A percentile compares a stretch with the other conserved stretches of the same genome.
These are phyloP conservation scores for Caloboletus inedulis DNA, from an alignment of 1,284 basidiomycete genomes.

Conservation along the genomic window DNA sequence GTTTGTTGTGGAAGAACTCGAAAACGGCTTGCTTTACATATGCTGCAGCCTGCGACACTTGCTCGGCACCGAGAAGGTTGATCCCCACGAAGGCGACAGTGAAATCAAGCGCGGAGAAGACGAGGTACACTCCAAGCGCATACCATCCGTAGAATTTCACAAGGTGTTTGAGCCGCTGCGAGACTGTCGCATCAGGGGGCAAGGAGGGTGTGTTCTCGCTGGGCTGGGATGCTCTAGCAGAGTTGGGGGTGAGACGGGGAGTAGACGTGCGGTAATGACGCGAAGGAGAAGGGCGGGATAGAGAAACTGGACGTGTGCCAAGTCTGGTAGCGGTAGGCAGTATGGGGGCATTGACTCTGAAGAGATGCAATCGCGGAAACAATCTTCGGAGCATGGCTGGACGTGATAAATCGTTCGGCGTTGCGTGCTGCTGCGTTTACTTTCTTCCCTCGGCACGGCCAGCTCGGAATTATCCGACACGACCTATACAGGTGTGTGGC, in stretches of 20 bases:
- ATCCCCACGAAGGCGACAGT: slow-evolving; percentile 79
- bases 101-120: slow-evolving; percentile 75
- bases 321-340: slow-evolving; percentile 41
- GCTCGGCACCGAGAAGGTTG: slow-evolving; percentile 87
- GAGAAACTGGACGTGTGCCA: slow-evolving; percentile 16
- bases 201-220: slow-evolving; percentile 5
- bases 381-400: slow-evolving; percentile 23
- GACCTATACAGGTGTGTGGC: slow-evolving; percentile 28
- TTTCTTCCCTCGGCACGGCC: not conserved
- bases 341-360: slow-evolving; percentile 39
- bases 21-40: slow-evolving; percentile 52
- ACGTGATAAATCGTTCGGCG: not conserved
- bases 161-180: slow-evolving; percentile 79
- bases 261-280: slow-evolving; percentile 52
- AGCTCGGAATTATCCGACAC: slow-evolving; percentile 15
- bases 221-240: not conserved
- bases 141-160: slow-evolving; percentile 93
- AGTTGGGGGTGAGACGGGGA: slow-evolving; percentile 36
- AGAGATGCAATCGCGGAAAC: slow-evolving; percentile 29
- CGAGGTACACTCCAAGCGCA: slow-evolving; percentile 81
- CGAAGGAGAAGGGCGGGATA: slow-evolving; percentile 25
- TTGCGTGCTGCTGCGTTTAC: too few relatives aligned
- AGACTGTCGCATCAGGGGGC: slow-evolving; percentile 53
- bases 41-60: slow-evolving; percentile 69
- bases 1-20: slow-evolving; percentile 43